Evolutionary conservation across 2,329 filamentous ascomycete species (phyloP).

Genomic region (Rhinocladiella similis): DNA sequence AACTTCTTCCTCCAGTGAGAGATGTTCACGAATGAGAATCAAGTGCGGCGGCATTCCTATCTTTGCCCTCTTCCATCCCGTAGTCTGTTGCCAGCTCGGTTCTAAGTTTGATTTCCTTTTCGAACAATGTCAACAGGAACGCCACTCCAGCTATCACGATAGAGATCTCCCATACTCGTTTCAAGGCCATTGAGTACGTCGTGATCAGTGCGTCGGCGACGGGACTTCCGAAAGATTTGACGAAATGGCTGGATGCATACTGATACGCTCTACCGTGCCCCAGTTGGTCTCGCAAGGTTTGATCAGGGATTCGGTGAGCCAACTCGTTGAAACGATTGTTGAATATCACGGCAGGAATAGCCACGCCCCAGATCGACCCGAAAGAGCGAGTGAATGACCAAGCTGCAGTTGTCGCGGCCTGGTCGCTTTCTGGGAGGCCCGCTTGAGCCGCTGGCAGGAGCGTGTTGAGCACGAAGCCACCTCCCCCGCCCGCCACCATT

Average conservation of each 20-base stretch:
- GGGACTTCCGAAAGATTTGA: constrained; percentile 7
- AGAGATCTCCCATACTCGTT: constrained; percentile 22
- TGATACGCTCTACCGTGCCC: constrained; percentile 26
- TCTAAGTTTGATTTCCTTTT: constrained; percentile 22
- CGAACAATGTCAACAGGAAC: constrained; percentile 18
- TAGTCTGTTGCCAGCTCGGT: constrained; percentile 20
- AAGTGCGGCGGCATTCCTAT: neutral
- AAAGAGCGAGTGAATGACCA: constrained; percentile 32
- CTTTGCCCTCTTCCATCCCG: constrained; percentile 11
- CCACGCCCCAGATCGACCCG: constrained; percentile 33
- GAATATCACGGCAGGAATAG: constrained; percentile 34
- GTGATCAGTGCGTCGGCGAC: constrained; percentile 6
- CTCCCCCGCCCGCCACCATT: constrained; percentile 26
- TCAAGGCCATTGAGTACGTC: constrained; percentile 17
- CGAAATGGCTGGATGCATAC: constrained; percentile 15
- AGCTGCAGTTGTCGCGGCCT: constrained; percentile 24
- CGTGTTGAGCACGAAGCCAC: constrained; percentile 22
- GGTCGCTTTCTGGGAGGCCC: constrained; percentile 27
- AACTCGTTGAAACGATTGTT: constrained; percentile 25
- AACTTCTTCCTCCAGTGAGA: too few relatives aligned
- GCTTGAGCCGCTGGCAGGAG: constrained; percentile 30
- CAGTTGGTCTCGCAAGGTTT: neutral
- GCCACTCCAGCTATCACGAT: constrained; percentile 21
- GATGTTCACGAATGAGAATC: too few relatives aligned
- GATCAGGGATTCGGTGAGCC: constrained; percentile 6